These are phyloP conservation scores for Escovopsis sp. DNA, from an alignment of 2,329 filamentous ascomycete species.

Conservation along the genomic window DNA sequence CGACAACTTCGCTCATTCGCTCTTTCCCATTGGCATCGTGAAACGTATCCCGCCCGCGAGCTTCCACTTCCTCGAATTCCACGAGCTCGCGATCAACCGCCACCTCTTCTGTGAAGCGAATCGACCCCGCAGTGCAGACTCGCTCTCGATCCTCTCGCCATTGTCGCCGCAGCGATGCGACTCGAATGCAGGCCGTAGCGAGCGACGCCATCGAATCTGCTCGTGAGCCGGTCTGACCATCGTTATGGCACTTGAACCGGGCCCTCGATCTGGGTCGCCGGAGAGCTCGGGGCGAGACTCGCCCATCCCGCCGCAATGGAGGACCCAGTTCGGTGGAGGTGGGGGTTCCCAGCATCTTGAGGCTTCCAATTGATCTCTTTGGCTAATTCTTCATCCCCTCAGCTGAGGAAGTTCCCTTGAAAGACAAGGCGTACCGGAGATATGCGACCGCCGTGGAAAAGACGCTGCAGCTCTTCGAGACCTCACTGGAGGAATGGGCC, in stretches of 20 bases:
- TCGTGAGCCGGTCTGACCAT: conserved; percentile 9
- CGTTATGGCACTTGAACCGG: conserved; percentile 51
- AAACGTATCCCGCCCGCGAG: conserved; percentile 6
- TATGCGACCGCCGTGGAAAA: conserved; percentile 83
- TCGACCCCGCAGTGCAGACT: no score
- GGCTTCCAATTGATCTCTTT: not conserved
- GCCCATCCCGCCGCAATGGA: conserved; percentile 61
- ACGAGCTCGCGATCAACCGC: conserved; percentile 1
- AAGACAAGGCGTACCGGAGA: conserved; percentile 63
- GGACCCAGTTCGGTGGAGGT: conserved; percentile 67
- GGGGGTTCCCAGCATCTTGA: conserved; percentile 17
- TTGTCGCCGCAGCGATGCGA: conserved; percentile 3
- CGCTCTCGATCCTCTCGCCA: not conserved
- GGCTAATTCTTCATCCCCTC: conserved; percentile 1
- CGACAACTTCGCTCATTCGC: no score
- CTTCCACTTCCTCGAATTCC: not conserved
- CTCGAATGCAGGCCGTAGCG: conserved; percentile 1
- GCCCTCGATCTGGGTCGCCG: conserved; percentile 51
- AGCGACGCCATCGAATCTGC: conserved; percentile 2
- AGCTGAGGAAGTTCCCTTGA: conserved; percentile 38
- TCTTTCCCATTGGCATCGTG: not conserved
- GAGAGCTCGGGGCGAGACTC: conserved; percentile 73
- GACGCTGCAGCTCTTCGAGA: conserved; percentile 80
- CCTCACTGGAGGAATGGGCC: conserved; percentile 92
- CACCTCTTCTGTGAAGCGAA: not conserved